phyloP scores from a whole-genome alignment of 257 asterid genomes.

The Ophiorrhiza pumila region DNA sequence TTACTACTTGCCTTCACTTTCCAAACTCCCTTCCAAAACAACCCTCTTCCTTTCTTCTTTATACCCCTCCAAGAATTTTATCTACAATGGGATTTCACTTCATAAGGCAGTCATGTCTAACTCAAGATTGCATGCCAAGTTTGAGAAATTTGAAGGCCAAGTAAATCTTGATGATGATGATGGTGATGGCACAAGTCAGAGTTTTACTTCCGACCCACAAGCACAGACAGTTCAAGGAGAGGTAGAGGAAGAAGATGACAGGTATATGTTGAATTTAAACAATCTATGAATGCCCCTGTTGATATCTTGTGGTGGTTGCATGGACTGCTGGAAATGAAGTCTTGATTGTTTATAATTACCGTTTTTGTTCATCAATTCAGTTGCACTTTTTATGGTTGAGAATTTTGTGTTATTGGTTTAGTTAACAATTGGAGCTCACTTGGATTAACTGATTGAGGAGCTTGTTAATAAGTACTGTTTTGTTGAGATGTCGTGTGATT shows the following conservation, averaged over 20 bases:
- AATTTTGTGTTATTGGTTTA: not conserved
- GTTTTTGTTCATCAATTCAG: not conserved
- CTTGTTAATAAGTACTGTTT: too few relatives aligned
- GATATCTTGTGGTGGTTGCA: not conserved
- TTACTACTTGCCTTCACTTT: slow-evolving; percentile 32
- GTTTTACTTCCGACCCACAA: slow-evolving; percentile 22
- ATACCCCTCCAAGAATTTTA: slow-evolving; percentile 15
- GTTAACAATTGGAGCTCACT: not conserved
- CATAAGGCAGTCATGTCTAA: slow-evolving; percentile 19
- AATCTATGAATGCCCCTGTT: not conserved
- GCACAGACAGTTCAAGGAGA: slow-evolving; percentile 18
- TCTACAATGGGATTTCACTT: slow-evolving; percentile 26
- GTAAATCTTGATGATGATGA: slow-evolving; percentile 35
- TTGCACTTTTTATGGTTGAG: not conserved
- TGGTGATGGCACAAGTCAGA: slow-evolving; percentile 6
- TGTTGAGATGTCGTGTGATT: not conserved
- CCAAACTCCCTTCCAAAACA: slow-evolving; percentile 32
- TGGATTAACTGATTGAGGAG: not conserved
- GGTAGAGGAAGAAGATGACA: slow-evolving; percentile 69
- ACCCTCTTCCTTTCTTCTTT: slow-evolving; percentile 28
- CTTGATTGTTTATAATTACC: not conserved
- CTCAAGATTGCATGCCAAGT: slow-evolving; percentile 57
- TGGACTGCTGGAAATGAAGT: not conserved
- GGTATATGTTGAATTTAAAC: slow-evolving; percentile 27
- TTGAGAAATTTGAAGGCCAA: slow-evolving; percentile 64